Evolutionary conservation across 2,329 filamentous ascomycete species (phyloP), one percentile per base, ranked within the genome.

Genomic region (Zalaria sp.): DNA sequence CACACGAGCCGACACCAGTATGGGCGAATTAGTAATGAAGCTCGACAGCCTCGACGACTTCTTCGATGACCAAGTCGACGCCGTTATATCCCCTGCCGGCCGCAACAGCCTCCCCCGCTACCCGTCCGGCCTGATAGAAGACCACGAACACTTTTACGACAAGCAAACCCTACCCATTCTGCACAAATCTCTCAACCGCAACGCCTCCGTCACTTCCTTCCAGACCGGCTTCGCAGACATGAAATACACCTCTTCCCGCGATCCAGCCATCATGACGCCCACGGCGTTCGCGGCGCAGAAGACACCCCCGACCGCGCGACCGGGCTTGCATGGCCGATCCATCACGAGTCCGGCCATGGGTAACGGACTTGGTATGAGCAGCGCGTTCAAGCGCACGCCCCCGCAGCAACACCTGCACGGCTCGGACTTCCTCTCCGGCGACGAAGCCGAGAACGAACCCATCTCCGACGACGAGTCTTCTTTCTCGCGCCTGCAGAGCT

Each of bases 91-190:
- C 27, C 39, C 44, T 10, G 32, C 34, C 8, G 29, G 35, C 5
- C 42, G 40, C 28, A 46, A 43, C 26, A 42, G 45, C 27, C 40
- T 49, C 18, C 46, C 34, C 8, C 38, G 51, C 28, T 47, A 50
- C 28, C 41, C 52, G 4, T 46, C 48, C 31, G 47, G 43, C 9
- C 48, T 53, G 5, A 51, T 56, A 25, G 56, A 91, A 49, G 79
- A 79, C 1, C 82, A 79, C 7, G 84, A 88, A 25, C 79, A 85
- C 56, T 65, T 95, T 0, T 95, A 96, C 60, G 88, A 95, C 53
- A 86, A 94, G 58, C 85, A 93, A 56, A 93, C 91, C 5, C 70
- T 91, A 7, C 89, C 89, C 0, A 93, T 95, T 40, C 65, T 95
- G 4, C 83, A 91, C 52, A 84, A 91, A 55, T 91, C 86, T 0